Evolutionary conservation across 352 stramenopile genomes (phyloP).

Genomic region (Pythium apleroticum): DNA sequence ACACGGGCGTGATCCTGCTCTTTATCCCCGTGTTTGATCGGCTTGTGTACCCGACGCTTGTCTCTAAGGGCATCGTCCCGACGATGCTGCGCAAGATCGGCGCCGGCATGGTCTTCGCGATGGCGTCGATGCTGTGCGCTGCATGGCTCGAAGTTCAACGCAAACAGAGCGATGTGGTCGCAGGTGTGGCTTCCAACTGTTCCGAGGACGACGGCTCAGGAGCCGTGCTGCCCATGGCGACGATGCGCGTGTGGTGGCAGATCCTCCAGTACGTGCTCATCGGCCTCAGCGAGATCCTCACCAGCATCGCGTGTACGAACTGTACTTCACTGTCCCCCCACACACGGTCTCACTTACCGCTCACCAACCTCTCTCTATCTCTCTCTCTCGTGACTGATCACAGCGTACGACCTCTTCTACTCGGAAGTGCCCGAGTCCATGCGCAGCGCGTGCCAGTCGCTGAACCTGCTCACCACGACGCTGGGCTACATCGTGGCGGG

Average conservation of each 20-base stretch:
- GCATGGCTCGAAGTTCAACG: slow-evolving; percentile 68
- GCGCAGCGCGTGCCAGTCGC: slow-evolving; percentile 86
- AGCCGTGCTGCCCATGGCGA: slow-evolving; percentile 59
- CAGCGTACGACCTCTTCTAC: slow-evolving; percentile 90
- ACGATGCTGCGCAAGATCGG: slow-evolving; percentile 86
- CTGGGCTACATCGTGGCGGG: slow-evolving; percentile 83
- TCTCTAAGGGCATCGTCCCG: slow-evolving; percentile 50
- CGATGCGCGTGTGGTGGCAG: slow-evolving; percentile 88
- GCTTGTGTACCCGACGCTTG: slow-evolving; percentile 72
- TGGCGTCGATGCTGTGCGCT: slow-evolving; percentile 70
- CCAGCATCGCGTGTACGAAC: slow-evolving; percentile 78
- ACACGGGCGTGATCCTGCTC: slow-evolving; percentile 85
- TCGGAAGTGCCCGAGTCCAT: slow-evolving; percentile 89
- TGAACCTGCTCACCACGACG: slow-evolving; percentile 90
- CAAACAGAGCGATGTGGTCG: slow-evolving; percentile 45
- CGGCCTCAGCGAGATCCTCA: slow-evolving; percentile 85
- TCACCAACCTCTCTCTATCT: too few species aligned
- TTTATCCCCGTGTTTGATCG: slow-evolving; percentile 89
- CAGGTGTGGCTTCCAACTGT: slow-evolving; percentile 69
- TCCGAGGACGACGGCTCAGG: slow-evolving; percentile 40
- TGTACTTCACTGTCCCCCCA: neutral
- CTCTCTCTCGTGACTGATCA: slow-evolving; percentile 11
- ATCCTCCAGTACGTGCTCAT: slow-evolving; percentile 88
- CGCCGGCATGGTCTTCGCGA: slow-evolving; percentile 71
- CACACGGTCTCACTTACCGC: neutral